Evolutionary conservation across 768 basidiomycete genomes (phyloP).

Genomic region (Phlebiopsis flavidoalba): DNA sequence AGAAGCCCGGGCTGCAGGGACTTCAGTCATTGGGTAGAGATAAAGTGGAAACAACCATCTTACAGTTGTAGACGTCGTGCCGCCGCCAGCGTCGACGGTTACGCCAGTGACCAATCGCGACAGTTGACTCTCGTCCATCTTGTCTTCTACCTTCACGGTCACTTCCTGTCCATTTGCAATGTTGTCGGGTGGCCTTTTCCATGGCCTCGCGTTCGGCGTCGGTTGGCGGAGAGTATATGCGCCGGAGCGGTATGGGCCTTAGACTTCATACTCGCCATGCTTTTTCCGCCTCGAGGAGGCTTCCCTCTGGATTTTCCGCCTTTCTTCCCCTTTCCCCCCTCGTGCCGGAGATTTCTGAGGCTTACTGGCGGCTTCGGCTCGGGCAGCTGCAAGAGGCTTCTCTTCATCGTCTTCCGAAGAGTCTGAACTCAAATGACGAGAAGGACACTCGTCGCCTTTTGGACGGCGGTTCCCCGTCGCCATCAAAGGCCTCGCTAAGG

Average conservation of each 20-base stretch:
- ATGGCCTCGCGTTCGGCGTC: slow-evolving; percentile 34
- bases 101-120: slow-evolving; percentile 76
- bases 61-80: slow-evolving; percentile 40
- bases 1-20: slow-evolving; percentile 39
- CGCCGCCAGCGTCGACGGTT: slow-evolving; percentile 60
- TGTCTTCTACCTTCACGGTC: slow-evolving; percentile 70
- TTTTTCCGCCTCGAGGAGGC: slow-evolving; percentile 14
- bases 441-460: slow-evolving; percentile 25
- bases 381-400: slow-evolving; percentile 18
- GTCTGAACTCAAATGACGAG: slow-evolving; percentile 23
- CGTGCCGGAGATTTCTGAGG: neutral
- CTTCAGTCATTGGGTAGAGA: neutral
- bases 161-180: slow-evolving; percentile 42
- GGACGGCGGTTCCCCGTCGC: slow-evolving; percentile 18
- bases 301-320: neutral
- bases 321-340: slow-evolving; percentile 5
- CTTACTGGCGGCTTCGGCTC: neutral
- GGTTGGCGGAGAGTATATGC: slow-evolving; percentile 35
- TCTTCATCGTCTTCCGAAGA: slow-evolving; percentile 17
- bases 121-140: slow-evolving; percentile 73
- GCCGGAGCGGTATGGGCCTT: slow-evolving; percentile 55
- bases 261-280: slow-evolving; percentile 50
- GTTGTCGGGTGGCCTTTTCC: slow-evolving; percentile 31
- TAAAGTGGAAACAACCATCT: slow-evolving; percentile 18
- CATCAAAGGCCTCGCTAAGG: slow-evolving; percentile 20